Conservation (phyloP, 2,329 filamentous ascomycete species). For the Paraconiothyrium brasiliense region DNA sequence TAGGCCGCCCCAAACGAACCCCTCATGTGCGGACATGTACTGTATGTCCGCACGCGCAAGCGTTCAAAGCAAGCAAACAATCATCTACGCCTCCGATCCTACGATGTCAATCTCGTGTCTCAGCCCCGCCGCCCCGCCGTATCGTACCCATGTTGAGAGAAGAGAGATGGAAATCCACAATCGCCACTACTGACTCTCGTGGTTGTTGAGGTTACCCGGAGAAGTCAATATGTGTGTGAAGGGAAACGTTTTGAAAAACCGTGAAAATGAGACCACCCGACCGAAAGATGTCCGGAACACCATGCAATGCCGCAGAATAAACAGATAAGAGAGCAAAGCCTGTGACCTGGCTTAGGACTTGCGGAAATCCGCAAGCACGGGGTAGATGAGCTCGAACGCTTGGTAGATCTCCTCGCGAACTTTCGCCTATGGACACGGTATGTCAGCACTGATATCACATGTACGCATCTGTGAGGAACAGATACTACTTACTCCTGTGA, state of each 20-base stretch:
- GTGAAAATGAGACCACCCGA: conserved; percentile 31
- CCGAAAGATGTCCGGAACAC: conserved; percentile 38
- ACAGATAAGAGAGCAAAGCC: conserved; percentile 28
- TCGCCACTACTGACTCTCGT: conserved; percentile 25
- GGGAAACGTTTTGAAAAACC: conserved; percentile 40
- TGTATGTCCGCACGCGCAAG: conserved; percentile 23
- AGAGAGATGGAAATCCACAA: conserved; percentile 22
- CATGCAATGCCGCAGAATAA: conserved; percentile 53
- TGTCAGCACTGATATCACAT: conserved; percentile 7
- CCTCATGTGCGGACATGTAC: conserved; percentile 41
- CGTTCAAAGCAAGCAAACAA: conserved; percentile 12
- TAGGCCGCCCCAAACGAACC: conserved; percentile 39
- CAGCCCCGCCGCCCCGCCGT: conserved; percentile 28
- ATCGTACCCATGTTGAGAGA: conserved; percentile 40
- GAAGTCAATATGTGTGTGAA: conserved; percentile 40
- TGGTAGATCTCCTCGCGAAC: conserved; percentile 89
- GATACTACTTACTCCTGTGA: conserved; percentile 17
- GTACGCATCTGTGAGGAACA: background rate
- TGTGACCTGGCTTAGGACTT: conserved; percentile 59
- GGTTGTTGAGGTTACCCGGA: conserved; percentile 41
- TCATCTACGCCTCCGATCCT: conserved; percentile 13
- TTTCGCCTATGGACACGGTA: conserved; percentile 59
- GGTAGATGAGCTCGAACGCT: conserved; percentile 50
- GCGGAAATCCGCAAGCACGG: conserved; percentile 64
- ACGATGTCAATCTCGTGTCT: conserved; percentile 35